Evolutionary conservation across 306 rosid species (phyloP).

Genomic region (Pachyrhizus erosus): DNA sequence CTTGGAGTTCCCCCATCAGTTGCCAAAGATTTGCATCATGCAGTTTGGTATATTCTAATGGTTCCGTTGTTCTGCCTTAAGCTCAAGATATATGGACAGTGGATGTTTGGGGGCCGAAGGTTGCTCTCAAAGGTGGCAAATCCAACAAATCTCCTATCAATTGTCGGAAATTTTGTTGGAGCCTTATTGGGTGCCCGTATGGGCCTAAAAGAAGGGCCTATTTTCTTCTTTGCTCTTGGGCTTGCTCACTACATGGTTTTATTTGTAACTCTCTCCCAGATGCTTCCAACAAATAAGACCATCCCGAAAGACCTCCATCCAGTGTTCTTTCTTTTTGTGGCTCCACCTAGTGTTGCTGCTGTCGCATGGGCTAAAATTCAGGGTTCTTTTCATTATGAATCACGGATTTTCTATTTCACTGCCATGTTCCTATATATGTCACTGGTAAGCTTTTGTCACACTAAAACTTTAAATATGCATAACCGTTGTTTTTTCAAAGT

Average conservation of each 20-base stretch:
- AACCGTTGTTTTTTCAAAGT: not conserved
- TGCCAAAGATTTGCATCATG: constrained; percentile 51
- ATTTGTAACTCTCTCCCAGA: constrained; percentile 84
- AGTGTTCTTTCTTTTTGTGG: constrained; percentile 81
- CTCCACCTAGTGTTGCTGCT: constrained; percentile 83
- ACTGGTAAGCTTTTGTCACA: constrained; percentile 54
- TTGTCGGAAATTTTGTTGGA: constrained; percentile 85
- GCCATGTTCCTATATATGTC: constrained; percentile 85
- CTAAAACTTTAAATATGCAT: not conserved
- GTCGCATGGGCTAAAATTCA: constrained; percentile 78
- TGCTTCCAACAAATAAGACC: constrained; percentile 74
- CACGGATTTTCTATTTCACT: constrained; percentile 70
- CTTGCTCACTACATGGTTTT: constrained; percentile 72
- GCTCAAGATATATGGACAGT: constrained; percentile 88
- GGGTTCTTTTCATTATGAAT: constrained; percentile 68
- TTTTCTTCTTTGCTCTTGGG: constrained; percentile 85
- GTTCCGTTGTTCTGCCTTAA: constrained; percentile 67
- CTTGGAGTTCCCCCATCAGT: constrained; percentile 75
- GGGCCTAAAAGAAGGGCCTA: constrained; percentile 83
- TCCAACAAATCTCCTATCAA: constrained; percentile 71
- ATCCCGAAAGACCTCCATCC: constrained; percentile 87
- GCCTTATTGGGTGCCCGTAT: constrained; percentile 78
- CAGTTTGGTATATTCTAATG: constrained; percentile 83
- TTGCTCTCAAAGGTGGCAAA: constrained; percentile 84
- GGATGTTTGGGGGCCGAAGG: constrained; percentile 80